Evolutionary conservation across 768 basidiomycete species (phyloP), one percentile per base, ranked within the genome.

Genomic region (Termitomyces sp.): DNA sequence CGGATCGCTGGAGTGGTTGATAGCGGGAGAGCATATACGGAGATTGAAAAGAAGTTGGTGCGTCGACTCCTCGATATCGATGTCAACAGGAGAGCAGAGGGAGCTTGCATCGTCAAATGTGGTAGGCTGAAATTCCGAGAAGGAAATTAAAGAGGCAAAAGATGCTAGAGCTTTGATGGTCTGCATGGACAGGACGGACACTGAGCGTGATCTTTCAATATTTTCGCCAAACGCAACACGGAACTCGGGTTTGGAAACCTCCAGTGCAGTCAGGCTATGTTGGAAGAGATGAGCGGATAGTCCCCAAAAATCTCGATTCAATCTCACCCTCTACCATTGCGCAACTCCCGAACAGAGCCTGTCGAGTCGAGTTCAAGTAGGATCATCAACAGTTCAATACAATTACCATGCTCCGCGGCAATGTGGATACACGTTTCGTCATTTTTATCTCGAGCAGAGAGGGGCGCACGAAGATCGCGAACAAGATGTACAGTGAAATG

Each of bases 361-460:
- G 74, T 77, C 0, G 72, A 70, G 64, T 91, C 89, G 59, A 80
- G 85, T 44, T 85, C 79, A 45, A 91, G 74, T 55, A 91, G 73
- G 41, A 85, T 77, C 51, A 75, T 72, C 41, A 90, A 68, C 19
- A 90, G 68, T 51, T 85, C 83, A 19, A 83, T 70, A 67, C 78
- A 87, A 53, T 78, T 72, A 45, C 88, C 89, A 60, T 82, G 80
- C 62, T 89, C 87, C 12, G 89, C 89, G 45, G 88, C 88, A 57
- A 89, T 72, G 72, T 91, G 89, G 47, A 91, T 75, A 72, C 87
- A 89, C 3, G 89, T 90, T 64, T 91, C 88, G 60, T 82, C 81
- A 51, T 84, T 69, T 58, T 71, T 78, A 67, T 90, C 87, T 45
- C 75, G 71, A 19, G 88, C 85, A 28, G 80, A 75, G 41, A 91